These are phyloP conservation scores for Apiospora hydei DNA, from an alignment of 2,329 filamentous ascomycete genomes.

Conservation along the genomic window DNA sequence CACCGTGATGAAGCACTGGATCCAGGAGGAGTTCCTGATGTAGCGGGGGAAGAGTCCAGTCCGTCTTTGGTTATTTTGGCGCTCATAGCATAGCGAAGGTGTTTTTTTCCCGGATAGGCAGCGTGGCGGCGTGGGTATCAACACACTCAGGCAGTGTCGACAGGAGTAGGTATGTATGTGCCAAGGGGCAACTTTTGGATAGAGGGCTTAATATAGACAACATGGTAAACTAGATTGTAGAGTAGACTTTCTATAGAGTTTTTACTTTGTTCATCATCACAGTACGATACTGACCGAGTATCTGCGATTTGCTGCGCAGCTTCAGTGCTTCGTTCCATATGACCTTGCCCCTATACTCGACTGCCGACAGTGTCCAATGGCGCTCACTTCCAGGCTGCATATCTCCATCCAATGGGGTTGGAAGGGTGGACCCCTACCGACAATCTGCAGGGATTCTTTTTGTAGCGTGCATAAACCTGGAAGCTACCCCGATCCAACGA, in stretches of 20 bases:
- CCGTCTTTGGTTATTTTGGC: conserved; percentile 19
- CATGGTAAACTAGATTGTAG: neutral
- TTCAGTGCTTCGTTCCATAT: neutral
- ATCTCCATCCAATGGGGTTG: neutral
- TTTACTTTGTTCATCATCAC: neutral
- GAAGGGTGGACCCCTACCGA: neutral
- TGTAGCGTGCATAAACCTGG: conserved; percentile 14
- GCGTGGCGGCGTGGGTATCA: neutral
- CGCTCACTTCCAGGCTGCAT: too few species aligned
- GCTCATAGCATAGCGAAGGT: conserved; percentile 20
- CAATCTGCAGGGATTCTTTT: neutral
- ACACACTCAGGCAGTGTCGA: neutral
- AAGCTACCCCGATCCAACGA: conserved; percentile 15
- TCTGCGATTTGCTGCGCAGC: neutral
- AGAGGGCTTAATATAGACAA: conserved; percentile 15
- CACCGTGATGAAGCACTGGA: conserved; percentile 82
- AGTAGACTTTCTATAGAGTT: neutral
- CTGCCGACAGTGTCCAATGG: neutral
- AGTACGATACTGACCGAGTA: neutral
- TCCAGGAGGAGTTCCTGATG: conserved; percentile 74
- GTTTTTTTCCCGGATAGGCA: neutral
- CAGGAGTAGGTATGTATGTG: neutral
- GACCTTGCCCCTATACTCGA: neutral
- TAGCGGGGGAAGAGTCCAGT: conserved; percentile 42
- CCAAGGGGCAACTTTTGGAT: conserved; percentile 8